Evolutionary conservation across 306 rosid genomes (phyloP), one percentile per base, ranked within the genome.

Genomic region (Prosopis cineraria): DNA sequence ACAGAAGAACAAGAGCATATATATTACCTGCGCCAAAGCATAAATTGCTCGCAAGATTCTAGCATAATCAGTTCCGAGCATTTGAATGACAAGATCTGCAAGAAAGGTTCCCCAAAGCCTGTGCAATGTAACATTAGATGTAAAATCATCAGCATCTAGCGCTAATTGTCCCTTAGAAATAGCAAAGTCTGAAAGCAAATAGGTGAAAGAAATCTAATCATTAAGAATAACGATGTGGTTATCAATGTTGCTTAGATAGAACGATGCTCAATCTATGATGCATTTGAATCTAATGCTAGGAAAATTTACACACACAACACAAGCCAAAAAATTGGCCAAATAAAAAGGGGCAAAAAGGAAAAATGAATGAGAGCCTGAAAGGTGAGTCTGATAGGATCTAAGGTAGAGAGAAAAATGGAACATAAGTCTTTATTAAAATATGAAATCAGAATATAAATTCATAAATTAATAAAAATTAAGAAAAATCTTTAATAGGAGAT

Each of bases 21-120:
- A 79, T 41, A 56, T 79, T 82, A 84, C 98, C 97, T 92, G 97
- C 27, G 98, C 97, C 78, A 94, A 84, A 70, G 98, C 97, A 87
- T 89, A 94, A 84, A 94, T 80, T 87, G 97, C 92, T 36, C 96
- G 91, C 84, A 92, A 77, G 81, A 94, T 89, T 89, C 98, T 88
- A 75, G 97, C 92, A 88, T 90, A 92, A 90, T 94, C 97, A 39
- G 97, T 94, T 84, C 98, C 97, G 44, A 94, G 87, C 97, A 92
- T 94, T 81, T 94, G 97, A 82, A 94, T 94, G 81, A 94, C 97
- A 59, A 94, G 79, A 82, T 94, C 98, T 17, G 97, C 97, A 81
- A 94, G 76, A 83, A 94, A 85, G 79, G 97, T 94, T 74, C 97
- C 97, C 97, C 97, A 92, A 39, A 94, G 91, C 91, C 97, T 94